These are phyloP conservation scores for Hawksworthiomyces lignivorus DNA, from an alignment of 2,329 filamentous ascomycete genomes.

Conservation along the genomic window DNA sequence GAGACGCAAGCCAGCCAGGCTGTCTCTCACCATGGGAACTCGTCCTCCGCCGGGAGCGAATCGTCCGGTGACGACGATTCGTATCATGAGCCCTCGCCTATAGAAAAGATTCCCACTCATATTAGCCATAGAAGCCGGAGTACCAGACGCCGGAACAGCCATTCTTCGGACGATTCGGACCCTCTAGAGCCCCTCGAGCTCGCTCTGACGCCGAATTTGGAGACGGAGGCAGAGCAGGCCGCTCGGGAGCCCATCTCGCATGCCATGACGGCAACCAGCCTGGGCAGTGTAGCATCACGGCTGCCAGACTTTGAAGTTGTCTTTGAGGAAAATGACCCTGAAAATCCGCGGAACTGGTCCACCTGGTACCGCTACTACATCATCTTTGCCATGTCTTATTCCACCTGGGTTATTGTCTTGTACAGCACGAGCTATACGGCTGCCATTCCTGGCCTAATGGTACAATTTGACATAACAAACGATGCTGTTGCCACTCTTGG, in stretches of 20 bases:
- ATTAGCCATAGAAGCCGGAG: conserved; percentile 2
- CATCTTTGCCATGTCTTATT: conserved; percentile 33
- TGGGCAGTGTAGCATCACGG: conserved; percentile 30
- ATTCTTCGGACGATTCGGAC: conserved; percentile 13
- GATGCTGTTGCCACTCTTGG: conserved; percentile 59
- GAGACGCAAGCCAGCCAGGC: too few species aligned
- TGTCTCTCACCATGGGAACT: too few species aligned
- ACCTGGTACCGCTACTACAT: conserved; percentile 35
- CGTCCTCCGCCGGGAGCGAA: too few species aligned
- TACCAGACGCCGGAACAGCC: conserved; percentile 4
- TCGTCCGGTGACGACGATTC: too few species aligned
- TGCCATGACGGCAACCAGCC: conserved; percentile 30
- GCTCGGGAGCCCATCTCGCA: conserved; percentile 30
- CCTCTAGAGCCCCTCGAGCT: conserved; percentile 15
- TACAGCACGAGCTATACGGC: conserved; percentile 72
- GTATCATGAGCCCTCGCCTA: not conserved
- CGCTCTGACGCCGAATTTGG: conserved; percentile 14
- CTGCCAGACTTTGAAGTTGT: conserved; percentile 59
- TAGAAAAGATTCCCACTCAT: conserved; percentile 3
- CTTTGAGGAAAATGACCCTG: conserved; percentile 52
- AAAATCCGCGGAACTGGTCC: conserved; percentile 62
- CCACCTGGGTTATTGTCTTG: conserved; percentile 45
- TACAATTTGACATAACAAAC: conserved; percentile 48
- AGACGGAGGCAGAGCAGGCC: conserved; percentile 12
- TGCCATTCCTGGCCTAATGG: conserved; percentile 57